Percentiles rank a stretch among this genome's conserved stretches.
Conservation (phyloP, 2,329 filamentous ascomycete genomes). For the Neopestalotiopsis rosae region DNA sequence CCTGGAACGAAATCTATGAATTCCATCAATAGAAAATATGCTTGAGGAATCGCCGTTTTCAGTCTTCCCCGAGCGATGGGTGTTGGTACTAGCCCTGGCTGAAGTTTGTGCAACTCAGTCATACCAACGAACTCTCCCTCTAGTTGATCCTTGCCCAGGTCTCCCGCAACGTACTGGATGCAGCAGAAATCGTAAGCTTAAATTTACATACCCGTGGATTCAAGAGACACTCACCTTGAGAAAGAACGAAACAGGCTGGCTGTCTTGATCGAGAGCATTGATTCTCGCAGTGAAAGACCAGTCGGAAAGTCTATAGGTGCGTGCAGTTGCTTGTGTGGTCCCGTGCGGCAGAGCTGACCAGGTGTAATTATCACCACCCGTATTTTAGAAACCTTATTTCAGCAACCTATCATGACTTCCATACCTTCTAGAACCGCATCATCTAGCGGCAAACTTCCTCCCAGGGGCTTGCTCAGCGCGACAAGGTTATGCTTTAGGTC, state of each 20-base stretch:
- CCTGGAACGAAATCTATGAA: slow-evolving; percentile 19
- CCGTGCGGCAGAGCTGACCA: slow-evolving; percentile 18
- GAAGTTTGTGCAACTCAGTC: slow-evolving; percentile 19
- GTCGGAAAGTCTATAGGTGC: slow-evolving; percentile 17
- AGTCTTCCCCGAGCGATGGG: slow-evolving; percentile 21
- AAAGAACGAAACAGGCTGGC: not conserved
- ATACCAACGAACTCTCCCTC: slow-evolving; percentile 23
- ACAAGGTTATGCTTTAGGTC: slow-evolving; percentile 15
- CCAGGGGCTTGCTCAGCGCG: not conserved
- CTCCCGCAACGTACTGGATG: slow-evolving; percentile 21
- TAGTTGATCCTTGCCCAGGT: slow-evolving; percentile 21
- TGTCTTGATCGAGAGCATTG: slow-evolving; percentile 4
- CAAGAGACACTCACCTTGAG: not conserved
- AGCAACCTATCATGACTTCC: too few species aligned
- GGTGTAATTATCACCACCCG: too few species aligned
- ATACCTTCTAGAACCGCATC: slow-evolving; percentile 12
- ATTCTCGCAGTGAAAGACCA: slow-evolving; percentile 24
- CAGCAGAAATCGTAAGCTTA: not conserved
- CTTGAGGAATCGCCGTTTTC: not conserved
- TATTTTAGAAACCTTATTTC: too few species aligned
- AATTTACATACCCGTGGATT: too few species aligned
- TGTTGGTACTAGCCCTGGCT: slow-evolving; percentile 21
- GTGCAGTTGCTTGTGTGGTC: slow-evolving; percentile 3
- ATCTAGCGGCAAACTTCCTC: slow-evolving; percentile 20
- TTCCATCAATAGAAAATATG: slow-evolving; percentile 27